These are phyloP conservation scores for Amphirosellinia nigrospora DNA, from an alignment of 495 filamentous ascomycete genomes.

Conservation along the genomic window DNA sequence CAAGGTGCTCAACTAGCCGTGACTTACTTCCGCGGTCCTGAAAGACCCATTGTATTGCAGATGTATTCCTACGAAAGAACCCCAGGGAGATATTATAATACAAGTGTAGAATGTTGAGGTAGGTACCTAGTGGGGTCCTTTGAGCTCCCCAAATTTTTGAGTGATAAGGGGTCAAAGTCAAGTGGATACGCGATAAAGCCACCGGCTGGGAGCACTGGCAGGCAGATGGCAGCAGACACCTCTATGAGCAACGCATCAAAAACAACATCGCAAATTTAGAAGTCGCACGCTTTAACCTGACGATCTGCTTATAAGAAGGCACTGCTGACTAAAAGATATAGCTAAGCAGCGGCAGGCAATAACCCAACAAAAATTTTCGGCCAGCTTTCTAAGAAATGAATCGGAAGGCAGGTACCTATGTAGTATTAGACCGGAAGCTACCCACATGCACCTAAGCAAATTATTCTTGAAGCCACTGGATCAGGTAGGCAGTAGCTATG, in stretches of 20 bases:
- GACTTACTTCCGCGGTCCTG: slow-evolving; percentile 72
- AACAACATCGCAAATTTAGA: too few relatives aligned
- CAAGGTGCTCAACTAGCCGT: slow-evolving; percentile 10
- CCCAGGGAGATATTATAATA: background rate
- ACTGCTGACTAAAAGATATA: background rate
- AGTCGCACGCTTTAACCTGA: background rate
- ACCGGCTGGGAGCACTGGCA: background rate
- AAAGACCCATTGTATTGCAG: slow-evolving; percentile 68
- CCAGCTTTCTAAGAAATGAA: background rate
- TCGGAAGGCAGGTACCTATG: background rate
- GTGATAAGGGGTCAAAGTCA: background rate
- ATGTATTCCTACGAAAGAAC: slow-evolving; percentile 15
- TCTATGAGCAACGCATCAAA: too few relatives aligned
- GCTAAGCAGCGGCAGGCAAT: background rate
- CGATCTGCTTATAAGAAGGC: background rate
- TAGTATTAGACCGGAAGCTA: background rate
- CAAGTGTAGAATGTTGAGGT: background rate
- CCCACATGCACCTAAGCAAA: background rate
- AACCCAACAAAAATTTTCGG: background rate
- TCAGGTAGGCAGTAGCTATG: background rate
- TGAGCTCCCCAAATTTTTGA: slow-evolving; percentile 20
- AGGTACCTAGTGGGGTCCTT: background rate
- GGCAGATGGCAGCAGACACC: background rate
- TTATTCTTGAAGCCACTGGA: background rate
- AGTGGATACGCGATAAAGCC: slow-evolving; percentile 6